Base-by-base conservation (phyloP, 371 early-diverging fungal species). In the Mycotypha africana region DNA sequence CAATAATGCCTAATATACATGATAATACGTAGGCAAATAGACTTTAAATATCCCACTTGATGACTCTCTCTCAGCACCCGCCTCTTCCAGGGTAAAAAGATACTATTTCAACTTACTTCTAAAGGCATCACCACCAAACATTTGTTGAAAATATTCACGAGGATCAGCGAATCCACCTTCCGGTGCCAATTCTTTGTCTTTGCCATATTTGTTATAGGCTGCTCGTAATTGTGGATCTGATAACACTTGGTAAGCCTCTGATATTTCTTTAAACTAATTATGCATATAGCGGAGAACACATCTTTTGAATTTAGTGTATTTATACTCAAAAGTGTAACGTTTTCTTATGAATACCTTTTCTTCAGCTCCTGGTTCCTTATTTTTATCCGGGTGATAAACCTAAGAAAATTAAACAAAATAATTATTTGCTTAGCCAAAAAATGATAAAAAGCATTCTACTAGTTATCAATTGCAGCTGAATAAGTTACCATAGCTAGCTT, bases 311-410 rank as follows among this genome's bases (percentile, higher is more conserved):
- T 41, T n/a, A 17, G 25, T 41, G 6, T 14, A 34, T 34, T 34
- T 34, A 5, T 34, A 15, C 34, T 15, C 15, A 16, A 16, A 4
- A 12, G n/a, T 9, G 34, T n/a, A 4, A 14, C n/a, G 9, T 5
- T 34, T 28, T 28, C 12, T 5, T 15, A 25, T 39, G 3, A 9
- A 16, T 76, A 85, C 86, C 76, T 84, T 91, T 52, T 91, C 92
- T 57, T 92, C 93, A 34, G 95, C 95, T 25, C 86, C 82, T 6
- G 87, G 74, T 38, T 78, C 82, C n/a, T 82, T 77, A 65, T 93
- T 93, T 70, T 97, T 95, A 77, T 97, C 97, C 12, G 93, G 99
- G 74, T 99, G 99, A 69, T 84, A 95, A 68, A 91, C 88, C 71
- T 74, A 60, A 22, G n/a, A n/a, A n/a, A n/a, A n/a, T n/a, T n/a